phyloP scores from a whole-genome alignment of 139 green algal genomes.

The Coelastrella sp. region DNA sequence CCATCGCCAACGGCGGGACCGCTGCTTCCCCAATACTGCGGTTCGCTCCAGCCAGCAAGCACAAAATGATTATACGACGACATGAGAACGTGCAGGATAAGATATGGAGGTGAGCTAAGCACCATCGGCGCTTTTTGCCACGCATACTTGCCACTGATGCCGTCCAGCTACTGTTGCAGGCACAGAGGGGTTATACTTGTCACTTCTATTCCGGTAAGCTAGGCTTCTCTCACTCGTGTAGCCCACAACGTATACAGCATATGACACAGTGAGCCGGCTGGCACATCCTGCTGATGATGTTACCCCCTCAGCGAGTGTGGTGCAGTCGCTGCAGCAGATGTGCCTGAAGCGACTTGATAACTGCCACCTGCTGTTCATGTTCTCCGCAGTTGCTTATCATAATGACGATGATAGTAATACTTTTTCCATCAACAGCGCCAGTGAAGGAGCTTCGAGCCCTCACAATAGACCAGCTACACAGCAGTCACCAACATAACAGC shows the following conservation, averaged over 20 bases:
- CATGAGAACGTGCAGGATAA: conserved; percentile 57
- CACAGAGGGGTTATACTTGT: conserved; percentile 76
- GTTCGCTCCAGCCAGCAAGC: conserved; percentile 6
- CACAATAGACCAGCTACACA: neutral
- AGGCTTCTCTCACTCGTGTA: too few species aligned
- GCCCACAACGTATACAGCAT: neutral
- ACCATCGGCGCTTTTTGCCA: too few species aligned
- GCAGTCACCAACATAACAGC: neutral
- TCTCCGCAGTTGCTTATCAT: conserved; percentile 72
- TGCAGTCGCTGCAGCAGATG: too few species aligned
- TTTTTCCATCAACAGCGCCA: conserved; percentile 42
- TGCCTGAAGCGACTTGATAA: too few species aligned
- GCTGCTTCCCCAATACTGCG: neutral
- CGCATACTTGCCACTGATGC: too few species aligned
- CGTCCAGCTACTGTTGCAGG: conserved; percentile 46
- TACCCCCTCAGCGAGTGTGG: too few species aligned
- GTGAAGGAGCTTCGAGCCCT: neutral
- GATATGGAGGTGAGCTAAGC: conserved; percentile 57
- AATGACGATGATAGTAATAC: conserved; percentile 66
- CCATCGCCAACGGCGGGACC: neutral
- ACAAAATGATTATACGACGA: conserved; percentile 41
- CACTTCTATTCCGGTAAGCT: conserved; percentile 67
- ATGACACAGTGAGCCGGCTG: too few species aligned
- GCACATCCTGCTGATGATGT: too few species aligned
- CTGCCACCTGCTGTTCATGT: neutral